Conservation (phyloP, 2,329 filamentous ascomycete genomes). For the Paradendryphiella salina region DNA sequence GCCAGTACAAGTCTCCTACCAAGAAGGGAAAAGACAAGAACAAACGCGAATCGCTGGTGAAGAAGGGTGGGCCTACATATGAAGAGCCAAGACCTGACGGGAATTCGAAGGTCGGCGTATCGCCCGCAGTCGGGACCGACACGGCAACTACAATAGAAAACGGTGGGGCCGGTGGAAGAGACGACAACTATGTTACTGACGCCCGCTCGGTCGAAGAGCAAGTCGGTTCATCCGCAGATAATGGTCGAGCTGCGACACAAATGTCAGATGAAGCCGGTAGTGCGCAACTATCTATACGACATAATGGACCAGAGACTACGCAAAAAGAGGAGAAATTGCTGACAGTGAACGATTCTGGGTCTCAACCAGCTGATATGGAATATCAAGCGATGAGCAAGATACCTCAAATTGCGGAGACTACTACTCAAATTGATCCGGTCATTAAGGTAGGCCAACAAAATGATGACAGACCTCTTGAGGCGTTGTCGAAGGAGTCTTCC, state of each 20-base stretch:
- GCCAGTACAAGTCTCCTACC: conserved; percentile 13
- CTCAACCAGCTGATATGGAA: background rate
- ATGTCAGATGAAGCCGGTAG: background rate
- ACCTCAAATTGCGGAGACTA: background rate
- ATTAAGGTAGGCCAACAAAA: background rate
- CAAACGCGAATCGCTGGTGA: background rate
- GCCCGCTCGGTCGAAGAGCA: background rate
- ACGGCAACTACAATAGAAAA: background rate
- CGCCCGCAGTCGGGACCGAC: background rate
- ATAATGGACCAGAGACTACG: too few species aligned
- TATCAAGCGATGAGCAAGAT: background rate
- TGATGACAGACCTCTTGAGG: background rate
- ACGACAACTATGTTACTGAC: background rate
- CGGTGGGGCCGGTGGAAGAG: background rate
- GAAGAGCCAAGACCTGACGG: background rate
- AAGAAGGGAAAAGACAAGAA: conserved; percentile 10
- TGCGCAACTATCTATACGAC: background rate
- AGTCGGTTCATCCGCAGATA: background rate
- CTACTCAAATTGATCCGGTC: background rate
- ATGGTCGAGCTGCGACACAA: background rate
- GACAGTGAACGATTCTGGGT: background rate
- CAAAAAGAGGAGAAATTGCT: too few species aligned
- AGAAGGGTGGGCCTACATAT: background rate
- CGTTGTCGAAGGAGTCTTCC: background rate
- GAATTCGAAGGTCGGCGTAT: background rate